Evolutionary conservation across 2,329 filamentous ascomycete genomes (phyloP), one percentile per base, ranked within the genome.

Genomic region (Whalleya microplaca): DNA sequence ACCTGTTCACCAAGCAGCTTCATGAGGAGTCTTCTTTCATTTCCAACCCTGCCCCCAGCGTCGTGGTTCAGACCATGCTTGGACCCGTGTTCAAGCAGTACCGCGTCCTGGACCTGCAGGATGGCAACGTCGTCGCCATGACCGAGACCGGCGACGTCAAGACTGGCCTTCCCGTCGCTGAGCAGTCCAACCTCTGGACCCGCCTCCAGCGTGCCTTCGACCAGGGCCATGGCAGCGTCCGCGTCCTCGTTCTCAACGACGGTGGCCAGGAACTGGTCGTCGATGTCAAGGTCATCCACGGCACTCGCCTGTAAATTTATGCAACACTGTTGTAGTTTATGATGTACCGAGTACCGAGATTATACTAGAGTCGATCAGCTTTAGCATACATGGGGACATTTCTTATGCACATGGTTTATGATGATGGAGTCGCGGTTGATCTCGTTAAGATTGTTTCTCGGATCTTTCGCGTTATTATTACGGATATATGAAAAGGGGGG

Each of bases 81-180:
- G 95, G 94, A 71, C 95, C 95, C 64, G 88, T 98, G 82, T 97
- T 98, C 92, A 98, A 98, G 92, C 95, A 98, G 86, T 99, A 99
- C 89, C 93, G 95, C 73, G 94, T 99, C 75, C 89, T 99, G 62
- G 95, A 99, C 83, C 89, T 99, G 78, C 88, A 92, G 77, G 91
- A 96, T 66, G 93, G 85, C 69, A 70, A 60, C 74, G 79, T 99
- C 73, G 92, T 96, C 66, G 93, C 93, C 83, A 98, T 99, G 93
- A 99, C 95, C 75, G 95, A 99, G 89, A 91, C 89, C 65, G 93
- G 95, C 71, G 94, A 99, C 75, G 92, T 99, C 84, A 98, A 98
- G 90, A 93, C 96, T 81, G 87, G 85, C 70, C 84, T 99, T 58
- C 86, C 91, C 57, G 92, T 99, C 77, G 89, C 97, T 76, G 92